These are phyloP conservation scores for Magnolia kwangsiensis DNA, from an alignment of 164 flowering plant genomes.

Conservation along the genomic window DNA sequence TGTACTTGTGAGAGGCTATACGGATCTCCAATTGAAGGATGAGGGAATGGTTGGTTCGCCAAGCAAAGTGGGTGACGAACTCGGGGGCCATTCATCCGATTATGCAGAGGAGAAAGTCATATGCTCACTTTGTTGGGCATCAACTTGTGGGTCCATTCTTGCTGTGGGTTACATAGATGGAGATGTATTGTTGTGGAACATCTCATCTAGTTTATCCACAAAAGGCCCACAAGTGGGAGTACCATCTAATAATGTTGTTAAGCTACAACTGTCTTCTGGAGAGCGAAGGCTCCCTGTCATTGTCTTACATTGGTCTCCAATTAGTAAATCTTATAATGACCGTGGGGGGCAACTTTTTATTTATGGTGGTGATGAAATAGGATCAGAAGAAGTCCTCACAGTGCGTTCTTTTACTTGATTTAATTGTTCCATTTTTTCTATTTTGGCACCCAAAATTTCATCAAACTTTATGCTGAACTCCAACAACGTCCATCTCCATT, in stretches of 20 bases:
- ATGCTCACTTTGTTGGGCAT: slow-evolving; percentile 91
- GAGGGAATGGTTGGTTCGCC: slow-evolving; percentile 27
- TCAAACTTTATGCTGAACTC: no score
- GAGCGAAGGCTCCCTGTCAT: slow-evolving; percentile 83
- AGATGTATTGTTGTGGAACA: slow-evolving; percentile 84
- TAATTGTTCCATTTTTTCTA: no score
- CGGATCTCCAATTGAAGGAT: slow-evolving; percentile 65
- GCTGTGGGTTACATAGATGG: slow-evolving; percentile 94
- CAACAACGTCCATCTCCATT: no score
- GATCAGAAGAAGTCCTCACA: slow-evolving; percentile 89
- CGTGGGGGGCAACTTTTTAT: slow-evolving; percentile 62
- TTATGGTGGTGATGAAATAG: slow-evolving; percentile 93
- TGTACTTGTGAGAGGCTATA: slow-evolving; percentile 60
- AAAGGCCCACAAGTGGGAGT: slow-evolving; percentile 36
- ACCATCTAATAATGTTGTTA: slow-evolving; percentile 54
- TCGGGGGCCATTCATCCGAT: slow-evolving; percentile 25
- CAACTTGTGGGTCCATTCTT: slow-evolving; percentile 69
- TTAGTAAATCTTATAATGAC: slow-evolving; percentile 31
- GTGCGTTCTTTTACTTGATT: slow-evolving; percentile 31
- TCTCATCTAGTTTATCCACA: slow-evolving; percentile 33
- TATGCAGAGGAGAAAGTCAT: slow-evolving; percentile 71
- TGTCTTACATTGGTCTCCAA: slow-evolving; percentile 67
- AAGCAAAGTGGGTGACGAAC: slow-evolving; percentile 21
- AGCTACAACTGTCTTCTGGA: slow-evolving; percentile 67
- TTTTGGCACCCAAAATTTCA: no score